Conservation (phyloP, 2,329 filamentous ascomycete species). For the Ceratocystis albifundus region DNA sequence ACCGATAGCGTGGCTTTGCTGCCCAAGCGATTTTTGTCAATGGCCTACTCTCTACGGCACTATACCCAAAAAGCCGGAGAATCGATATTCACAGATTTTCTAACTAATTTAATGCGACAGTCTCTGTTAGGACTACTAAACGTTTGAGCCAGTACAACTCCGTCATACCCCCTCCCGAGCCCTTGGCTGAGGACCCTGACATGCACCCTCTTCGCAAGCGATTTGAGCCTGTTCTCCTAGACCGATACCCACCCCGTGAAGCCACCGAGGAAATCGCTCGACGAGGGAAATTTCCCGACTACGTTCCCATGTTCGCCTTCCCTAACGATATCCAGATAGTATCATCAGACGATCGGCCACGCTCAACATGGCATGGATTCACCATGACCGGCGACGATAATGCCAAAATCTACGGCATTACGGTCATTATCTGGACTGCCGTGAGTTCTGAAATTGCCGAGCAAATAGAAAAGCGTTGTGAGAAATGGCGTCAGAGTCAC, state of each 20-base stretch:
- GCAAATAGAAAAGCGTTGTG: slow-evolving; percentile 69
- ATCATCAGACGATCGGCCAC: slow-evolving; percentile 82
- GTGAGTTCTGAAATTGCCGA: slow-evolving; percentile 71
- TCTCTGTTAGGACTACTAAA: slow-evolving; percentile 64
- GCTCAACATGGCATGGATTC: slow-evolving; percentile 98
- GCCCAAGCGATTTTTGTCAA: no score
- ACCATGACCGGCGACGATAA: slow-evolving; percentile 93
- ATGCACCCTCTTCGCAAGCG: slow-evolving; percentile 92
- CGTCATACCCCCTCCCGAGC: slow-evolving; percentile 86
- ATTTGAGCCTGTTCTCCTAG: slow-evolving; percentile 91
- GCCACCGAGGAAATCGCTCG: slow-evolving; percentile 68
- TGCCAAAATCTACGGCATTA: slow-evolving; percentile 83
- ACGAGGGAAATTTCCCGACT: slow-evolving; percentile 84
- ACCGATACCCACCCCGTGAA: slow-evolving; percentile 78
- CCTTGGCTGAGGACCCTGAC: slow-evolving; percentile 74
- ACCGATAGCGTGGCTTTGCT: no score
- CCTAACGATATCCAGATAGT: slow-evolving; percentile 97
- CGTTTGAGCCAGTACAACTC: slow-evolving; percentile 96
- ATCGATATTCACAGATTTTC: slow-evolving; percentile 20
- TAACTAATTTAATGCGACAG: slow-evolving; percentile 29
- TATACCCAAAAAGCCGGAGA: background rate
- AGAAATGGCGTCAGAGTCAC: slow-evolving; percentile 71
- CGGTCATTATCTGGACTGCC: slow-evolving; percentile 85
- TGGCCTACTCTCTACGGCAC: background rate
- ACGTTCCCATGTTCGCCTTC: slow-evolving; percentile 98